Evolutionary conservation across 2,329 filamentous ascomycete species (phyloP), one percentile per base, ranked within the genome.

Genomic region (Pseudogymnoascus sp.): DNA sequence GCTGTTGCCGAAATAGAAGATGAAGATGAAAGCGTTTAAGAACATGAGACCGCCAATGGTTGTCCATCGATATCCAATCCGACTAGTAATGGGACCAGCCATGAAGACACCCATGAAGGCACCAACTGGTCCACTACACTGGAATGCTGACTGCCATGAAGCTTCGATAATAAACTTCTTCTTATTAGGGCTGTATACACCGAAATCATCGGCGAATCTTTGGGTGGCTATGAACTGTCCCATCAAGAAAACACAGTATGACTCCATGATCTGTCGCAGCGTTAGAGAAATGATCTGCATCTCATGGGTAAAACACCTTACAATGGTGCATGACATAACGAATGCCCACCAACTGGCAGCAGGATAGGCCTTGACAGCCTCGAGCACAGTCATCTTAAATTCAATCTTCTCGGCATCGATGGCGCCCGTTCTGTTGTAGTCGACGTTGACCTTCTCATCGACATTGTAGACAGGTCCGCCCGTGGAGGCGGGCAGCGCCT

Each of bases 201-300:
- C 84, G 68, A 76, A 86, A 3, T 75, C 66, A 0, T 76, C 1
- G 31, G 68, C 73, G 74, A 86, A 86, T 14, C 69, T 64, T 21
- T 73, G 62, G 6, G 81, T 76, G 64, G 84, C 83, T 44, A 86
- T 73, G 72, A 87, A 87, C 64, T 82, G 80, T 59, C 81, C 80
- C 70, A 82, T 84, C 21, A 87, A 75, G 76, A 87, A 86, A 66
- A 87, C 81, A 71, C 79, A 79, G 77, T 85, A 87, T 4, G 84
- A 82, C 71, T 87, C 84, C 84, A 87, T 87, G 50, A 36, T 25
- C 16, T 21, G 50, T 40, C 11, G 37, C 11, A 62, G 62, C 21
- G 61, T 65, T 60, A 64, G 62, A 64, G 31, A 62, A 64, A 62
- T 31, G 50, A 64, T 40, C 63, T 62, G 37, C 23, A 10, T 59